Evolutionary conservation across 1,139 yeast genomes (phyloP), one percentile per base, ranked within the genome.

Genomic region (Suhomyces terraborum): DNA sequence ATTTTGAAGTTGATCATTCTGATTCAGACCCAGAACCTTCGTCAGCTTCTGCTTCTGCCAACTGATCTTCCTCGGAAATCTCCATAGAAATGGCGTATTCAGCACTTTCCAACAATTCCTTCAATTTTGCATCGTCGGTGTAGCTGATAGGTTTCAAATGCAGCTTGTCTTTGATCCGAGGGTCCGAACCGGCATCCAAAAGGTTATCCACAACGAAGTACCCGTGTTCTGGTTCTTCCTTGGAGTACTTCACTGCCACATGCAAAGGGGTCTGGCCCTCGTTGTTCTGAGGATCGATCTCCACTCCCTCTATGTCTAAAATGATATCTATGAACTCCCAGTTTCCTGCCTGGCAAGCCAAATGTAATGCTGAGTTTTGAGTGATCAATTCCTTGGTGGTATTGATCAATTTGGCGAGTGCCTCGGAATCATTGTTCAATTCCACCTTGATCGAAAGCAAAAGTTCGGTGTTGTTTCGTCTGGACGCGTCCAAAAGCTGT

Each of bases 191-290:
- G 25, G 95, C 96, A 55, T 91, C 97, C 45, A 93, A 71, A 48
- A 93, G 73, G 59, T 85, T 86, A 55, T 88, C 95, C 7, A 82
- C 74, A 34, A 93, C 74, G 54, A 84, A 89, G 31, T 77, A 69
- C 1, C 96, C 97, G 62, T 85, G 93, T 46, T 87, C 97, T 0
- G 93, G 86, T 57, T 93, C 97, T 12, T 79, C 80, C 34, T 69
- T 69, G 18, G 91, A 73, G 58, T 86, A 89, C 51, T 79, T 78
- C 9, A 84, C 96, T 3, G 96, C 95, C 50, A 78, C 68, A 64
- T 93, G 98, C 52, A 93, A 74, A 8, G 98, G 98, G 1, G 98
- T 88, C 50, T 88, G 91, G 25, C 89, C 89, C 38, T 82, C 85
- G 32, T 82, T 71, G 61, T 87, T 87, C 35, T 67, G 61, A 0